Evolutionary conservation across 2,329 filamentous ascomycete species (phyloP).

Genomic region (Fusarium xyrophilum): DNA sequence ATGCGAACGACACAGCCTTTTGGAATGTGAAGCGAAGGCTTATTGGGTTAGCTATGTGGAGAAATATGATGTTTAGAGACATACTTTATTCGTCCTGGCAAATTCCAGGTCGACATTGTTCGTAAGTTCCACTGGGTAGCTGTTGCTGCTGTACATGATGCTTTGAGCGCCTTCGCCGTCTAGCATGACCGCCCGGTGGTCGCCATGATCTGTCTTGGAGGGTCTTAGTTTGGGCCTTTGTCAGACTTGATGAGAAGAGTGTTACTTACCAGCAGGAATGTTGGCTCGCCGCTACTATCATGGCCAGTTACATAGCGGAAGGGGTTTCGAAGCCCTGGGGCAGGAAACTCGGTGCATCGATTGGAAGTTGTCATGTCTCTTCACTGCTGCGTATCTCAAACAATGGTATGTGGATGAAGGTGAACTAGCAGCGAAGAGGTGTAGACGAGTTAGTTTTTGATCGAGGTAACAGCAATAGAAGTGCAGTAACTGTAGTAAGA

Average conservation of each 20-base stretch:
- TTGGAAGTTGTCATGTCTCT: background rate
- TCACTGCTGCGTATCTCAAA: too few relatives aligned
- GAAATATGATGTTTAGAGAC: fast-evolving
- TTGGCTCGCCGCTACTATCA: background rate
- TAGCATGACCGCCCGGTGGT: background rate
- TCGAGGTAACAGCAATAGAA: too few relatives aligned
- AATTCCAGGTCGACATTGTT: background rate
- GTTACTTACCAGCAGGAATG: background rate
- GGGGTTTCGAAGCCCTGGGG: background rate
- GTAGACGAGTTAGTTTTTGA: too few relatives aligned
- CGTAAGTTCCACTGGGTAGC: background rate
- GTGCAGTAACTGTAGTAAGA: fast-evolving
- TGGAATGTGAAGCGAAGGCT: background rate
- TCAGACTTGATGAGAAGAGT: fast-evolving
- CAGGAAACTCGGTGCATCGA: background rate
- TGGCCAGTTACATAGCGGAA: background rate
- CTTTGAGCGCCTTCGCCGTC: background rate
- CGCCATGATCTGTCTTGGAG: background rate
- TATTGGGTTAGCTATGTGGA: fast-evolving
- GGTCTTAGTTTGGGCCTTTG: fast-evolving
- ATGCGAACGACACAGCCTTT: background rate
- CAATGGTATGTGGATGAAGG: fast-evolving
- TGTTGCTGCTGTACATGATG: background rate
- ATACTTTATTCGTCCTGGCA: background rate
- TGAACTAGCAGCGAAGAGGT: too few relatives aligned